Conservation (phyloP, 1,139 yeast genomes). For the Casaregolazyma lundiana region DNA sequence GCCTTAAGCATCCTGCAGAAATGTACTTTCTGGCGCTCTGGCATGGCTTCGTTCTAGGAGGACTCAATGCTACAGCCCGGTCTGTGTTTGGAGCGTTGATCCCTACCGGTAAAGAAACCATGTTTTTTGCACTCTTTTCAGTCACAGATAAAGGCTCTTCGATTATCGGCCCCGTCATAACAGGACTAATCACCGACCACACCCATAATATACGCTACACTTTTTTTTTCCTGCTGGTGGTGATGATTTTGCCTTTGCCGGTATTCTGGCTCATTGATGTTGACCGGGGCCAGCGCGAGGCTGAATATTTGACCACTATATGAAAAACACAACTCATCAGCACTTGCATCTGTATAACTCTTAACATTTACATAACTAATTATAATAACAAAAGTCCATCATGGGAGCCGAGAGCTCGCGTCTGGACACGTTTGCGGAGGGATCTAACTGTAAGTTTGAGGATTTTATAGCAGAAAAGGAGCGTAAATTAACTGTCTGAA, state of each 20-base stretch:
- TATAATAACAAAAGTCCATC: conserved; percentile 3
- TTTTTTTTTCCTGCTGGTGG: conserved; percentile 51
- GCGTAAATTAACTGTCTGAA: background rate
- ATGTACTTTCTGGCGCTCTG: conserved; percentile 61
- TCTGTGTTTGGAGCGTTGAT: conserved; percentile 59
- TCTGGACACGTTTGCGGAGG: conserved; percentile 64
- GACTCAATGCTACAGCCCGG: conserved; percentile 58
- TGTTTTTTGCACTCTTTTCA: conserved; percentile 64
- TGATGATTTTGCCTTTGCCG: conserved; percentile 50
- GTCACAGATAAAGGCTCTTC: conserved; percentile 75
- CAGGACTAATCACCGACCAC: conserved; percentile 60
- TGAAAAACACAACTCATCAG: background rate
- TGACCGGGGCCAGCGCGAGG: conserved; percentile 46
- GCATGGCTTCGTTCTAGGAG: conserved; percentile 70
- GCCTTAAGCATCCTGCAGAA: conserved; percentile 56
- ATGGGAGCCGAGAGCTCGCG: conserved; percentile 73
- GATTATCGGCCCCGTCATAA: conserved; percentile 59
- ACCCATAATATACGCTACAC: conserved; percentile 67
- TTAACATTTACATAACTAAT: background rate
- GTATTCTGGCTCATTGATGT: conserved; percentile 48
- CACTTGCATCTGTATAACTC: background rate
- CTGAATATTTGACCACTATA: conserved; percentile 24
- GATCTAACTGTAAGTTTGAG: conserved; percentile 58
- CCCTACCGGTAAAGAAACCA: conserved; percentile 64
- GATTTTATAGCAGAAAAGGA: background rate